Percentiles rank a stretch among this genome's conserved stretches.
Conservation (phyloP, 176 grass and related monocot species). For the Eleusine indica region DNA sequence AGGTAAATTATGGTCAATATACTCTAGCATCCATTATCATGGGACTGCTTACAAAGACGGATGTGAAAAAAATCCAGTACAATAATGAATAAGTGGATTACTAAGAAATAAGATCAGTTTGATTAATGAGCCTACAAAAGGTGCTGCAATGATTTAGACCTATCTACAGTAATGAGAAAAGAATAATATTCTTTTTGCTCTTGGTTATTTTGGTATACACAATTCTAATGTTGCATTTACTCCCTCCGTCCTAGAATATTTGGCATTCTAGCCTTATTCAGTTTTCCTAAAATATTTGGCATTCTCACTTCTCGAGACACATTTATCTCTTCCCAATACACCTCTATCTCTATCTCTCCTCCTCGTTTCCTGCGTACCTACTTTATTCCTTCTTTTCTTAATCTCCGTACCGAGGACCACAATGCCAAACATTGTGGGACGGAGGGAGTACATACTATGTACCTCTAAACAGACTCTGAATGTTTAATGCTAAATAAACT, state of each 20-base stretch:
- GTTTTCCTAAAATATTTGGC: too few species aligned
- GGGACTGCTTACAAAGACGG: slow-evolving; percentile 10
- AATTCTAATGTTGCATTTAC: slow-evolving; percentile 1
- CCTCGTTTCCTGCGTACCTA: too few species aligned
- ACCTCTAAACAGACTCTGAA: slow-evolving; percentile 6
- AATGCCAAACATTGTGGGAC: too few species aligned
- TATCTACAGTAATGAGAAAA: not conserved
- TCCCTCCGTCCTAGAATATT: too few species aligned
- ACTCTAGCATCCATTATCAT: slow-evolving; percentile 5
- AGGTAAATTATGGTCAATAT: slow-evolving; percentile 52
- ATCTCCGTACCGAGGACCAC: too few species aligned
- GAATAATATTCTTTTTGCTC: not conserved
- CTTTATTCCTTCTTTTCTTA: too few species aligned
- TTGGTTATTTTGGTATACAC: slow-evolving; percentile 27
- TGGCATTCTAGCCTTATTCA: too few species aligned
- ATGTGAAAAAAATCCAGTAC: slow-evolving; percentile 11
- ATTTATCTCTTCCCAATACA: too few species aligned
- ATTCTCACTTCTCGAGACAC: too few species aligned
- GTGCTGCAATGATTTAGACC: not conserved
- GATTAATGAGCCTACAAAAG: slow-evolving; percentile 6
- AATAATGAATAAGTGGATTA: slow-evolving; percentile 14
- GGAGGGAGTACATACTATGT: not conserved
- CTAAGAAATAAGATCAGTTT: slow-evolving; percentile 3
- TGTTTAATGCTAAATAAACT: slow-evolving; percentile 29
- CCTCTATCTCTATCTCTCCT: too few species aligned